Evolutionary conservation across 495 filamentous ascomycete genomes (phyloP), one percentile per base, ranked within the genome.

Genomic region (Daldinia bambusicola): DNA sequence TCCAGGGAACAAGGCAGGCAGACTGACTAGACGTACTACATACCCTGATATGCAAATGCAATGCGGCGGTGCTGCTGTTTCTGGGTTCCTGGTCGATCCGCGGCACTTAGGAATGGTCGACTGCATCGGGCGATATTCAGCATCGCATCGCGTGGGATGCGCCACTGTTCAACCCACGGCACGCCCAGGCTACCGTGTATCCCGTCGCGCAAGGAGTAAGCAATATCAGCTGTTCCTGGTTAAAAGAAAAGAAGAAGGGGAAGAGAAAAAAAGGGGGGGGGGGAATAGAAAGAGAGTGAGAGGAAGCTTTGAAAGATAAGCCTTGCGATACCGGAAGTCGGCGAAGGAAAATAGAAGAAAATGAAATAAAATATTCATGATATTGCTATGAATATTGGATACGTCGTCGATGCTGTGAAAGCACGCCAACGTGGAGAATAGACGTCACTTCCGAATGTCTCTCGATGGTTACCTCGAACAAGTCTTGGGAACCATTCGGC

Each of bases 371-470:
- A 57, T 16, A 13, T 57, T 51, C 5, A 20, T 36, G n/a, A 61
- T 67, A 55, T 60, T 56, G 61, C 53, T 50, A 41, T n/a, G 38
- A 7, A 63, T 56, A 6, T 38, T 61, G 48, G 70, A 64, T 53
- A 65, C 55, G 55, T 68, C 51, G 50, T 51, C 55, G 26, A 43
- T 18, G 36, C 13, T 43, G n/a, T 53, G 51, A 60, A 60, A 61
- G 45, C 8, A 4, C 40, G 6, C 52, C 59, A 60, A 43, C 55
- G 61, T 55, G 63, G 55, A 60, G 53, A 66, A 6, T 7, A 66
- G 55, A 73, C 36, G 70, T 69, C 66, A 58, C 70, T 73, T 70
- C 71, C 66, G 67, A 58, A 67, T 67, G 66, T 71, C 57, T 74
- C 71, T 70, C 52, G 45, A 63, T 56, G 67, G 70, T 73, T 73